Base-by-base conservation (phyloP, 495 filamentous ascomycete species). In the Xylaria palmicola region DNA sequence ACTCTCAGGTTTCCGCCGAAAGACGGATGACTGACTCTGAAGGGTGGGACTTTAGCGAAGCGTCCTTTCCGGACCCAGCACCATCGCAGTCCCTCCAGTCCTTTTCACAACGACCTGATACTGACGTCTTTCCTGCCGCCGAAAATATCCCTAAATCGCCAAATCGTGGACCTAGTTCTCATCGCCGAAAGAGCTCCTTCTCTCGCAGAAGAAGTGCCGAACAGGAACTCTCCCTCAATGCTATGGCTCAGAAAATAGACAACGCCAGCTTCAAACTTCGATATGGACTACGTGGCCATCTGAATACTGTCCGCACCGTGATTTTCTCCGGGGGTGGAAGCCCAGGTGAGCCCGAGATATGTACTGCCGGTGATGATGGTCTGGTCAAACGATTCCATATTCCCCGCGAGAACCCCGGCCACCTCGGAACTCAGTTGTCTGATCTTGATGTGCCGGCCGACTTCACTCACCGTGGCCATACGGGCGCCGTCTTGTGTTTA, bases 381-480 rank as follows among this genome's bases (percentile, higher is more conserved):
- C 86, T 90, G 49, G 88, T 98, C 71, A 98, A 98, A 72, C 86
- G 94, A 59, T 98, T 96, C 90, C 93, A 96, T 62, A 91, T 98
- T 32, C 93, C 93, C 4, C 86, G 84, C 22, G 90, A 89, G 55
- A 87, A 88, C 22, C 63, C 67, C 3, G 74, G 71, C 41, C 83
- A 85, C 63, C 9, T 64, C 1, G 77, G 77, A 0, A 80, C 84
- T 24, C 72, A 83, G 41, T 81, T 83, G 36, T 90, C 84, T 41
- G 93, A 97, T 71, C 81, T 97, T 52, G 94, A 98, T 73, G 92
- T 98, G 24, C 84, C 83, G 22, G 90, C 89, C 62, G 93, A 96
- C 73, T 97, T 96, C 64, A 97, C 94, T 7, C 94, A 98, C 67
- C 85, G 94, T 48, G 94, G 94, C 24, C 94, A 98, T 69, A 85